Evolutionary conservation across 139 green algal genomes (phyloP).

Genomic region (Marvania coccoides): DNA sequence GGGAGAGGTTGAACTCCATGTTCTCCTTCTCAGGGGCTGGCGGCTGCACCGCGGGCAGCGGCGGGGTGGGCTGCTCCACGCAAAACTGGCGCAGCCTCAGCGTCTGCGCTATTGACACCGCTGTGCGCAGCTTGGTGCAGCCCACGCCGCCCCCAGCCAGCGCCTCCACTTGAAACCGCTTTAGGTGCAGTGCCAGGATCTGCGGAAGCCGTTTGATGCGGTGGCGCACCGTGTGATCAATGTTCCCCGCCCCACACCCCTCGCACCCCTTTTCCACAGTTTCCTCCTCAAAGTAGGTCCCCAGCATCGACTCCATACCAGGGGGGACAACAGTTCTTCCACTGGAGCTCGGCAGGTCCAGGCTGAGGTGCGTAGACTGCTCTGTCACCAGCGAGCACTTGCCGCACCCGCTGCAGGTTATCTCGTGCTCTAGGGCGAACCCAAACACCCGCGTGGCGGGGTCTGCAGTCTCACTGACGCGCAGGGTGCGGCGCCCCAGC

Average conservation of each 20-base stretch:
- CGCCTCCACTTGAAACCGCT: slow-evolving; percentile 47
- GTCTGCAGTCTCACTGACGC: slow-evolving; percentile 21
- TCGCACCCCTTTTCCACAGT: slow-evolving; percentile 55
- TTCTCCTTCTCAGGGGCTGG: slow-evolving; percentile 15
- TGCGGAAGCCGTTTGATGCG: slow-evolving; percentile 44
- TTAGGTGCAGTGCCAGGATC: slow-evolving; percentile 64
- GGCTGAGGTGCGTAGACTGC: slow-evolving; percentile 45
- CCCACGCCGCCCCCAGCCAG: background rate
- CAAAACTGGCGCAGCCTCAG: slow-evolving; percentile 11
- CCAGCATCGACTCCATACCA: slow-evolving; percentile 19
- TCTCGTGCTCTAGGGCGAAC: slow-evolving; percentile 22
- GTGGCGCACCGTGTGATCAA: slow-evolving; percentile 34
- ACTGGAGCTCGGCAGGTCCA: slow-evolving; percentile 38
- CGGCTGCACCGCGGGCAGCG: slow-evolving; percentile 6
- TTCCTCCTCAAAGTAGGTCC: slow-evolving; percentile 43
- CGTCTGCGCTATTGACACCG: slow-evolving; percentile 1
- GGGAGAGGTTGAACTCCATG: background rate
- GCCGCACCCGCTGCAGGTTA: slow-evolving; percentile 35
- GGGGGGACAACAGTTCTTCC: background rate
- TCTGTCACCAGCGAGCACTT: slow-evolving; percentile 28
- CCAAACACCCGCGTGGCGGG: slow-evolving; percentile 36
- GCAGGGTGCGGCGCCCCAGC: background rate
- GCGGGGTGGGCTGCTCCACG: background rate
- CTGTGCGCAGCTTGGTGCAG: slow-evolving; percentile 32
- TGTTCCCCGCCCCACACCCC: slow-evolving; percentile 23